These are phyloP conservation scores for Phaeoacremonium minimum DNA, from an alignment of 2,329 filamentous ascomycete species.

Conservation along the genomic window DNA sequence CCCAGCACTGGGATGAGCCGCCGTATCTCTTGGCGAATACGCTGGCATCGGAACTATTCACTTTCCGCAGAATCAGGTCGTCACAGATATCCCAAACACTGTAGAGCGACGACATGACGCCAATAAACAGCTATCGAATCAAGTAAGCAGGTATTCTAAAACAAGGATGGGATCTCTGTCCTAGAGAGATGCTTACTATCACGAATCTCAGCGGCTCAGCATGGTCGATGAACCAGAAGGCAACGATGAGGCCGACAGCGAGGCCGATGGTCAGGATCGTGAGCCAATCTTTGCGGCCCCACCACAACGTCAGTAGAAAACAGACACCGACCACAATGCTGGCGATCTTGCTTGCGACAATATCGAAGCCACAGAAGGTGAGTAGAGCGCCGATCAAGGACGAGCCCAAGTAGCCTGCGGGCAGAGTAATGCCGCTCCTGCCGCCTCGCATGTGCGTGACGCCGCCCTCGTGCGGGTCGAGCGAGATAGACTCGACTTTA, in stretches of 20 bases:
- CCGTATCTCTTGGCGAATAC: constrained; percentile 76
- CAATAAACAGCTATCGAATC: constrained; percentile 64
- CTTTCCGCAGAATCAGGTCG: constrained; percentile 74
- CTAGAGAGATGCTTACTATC: constrained; percentile 42
- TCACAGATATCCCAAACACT: constrained; percentile 85
- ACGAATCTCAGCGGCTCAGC: constrained; percentile 70
- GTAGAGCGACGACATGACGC: constrained; percentile 77
- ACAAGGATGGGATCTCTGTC: background rate
- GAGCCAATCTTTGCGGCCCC: constrained; percentile 74
- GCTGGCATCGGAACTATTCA: constrained; percentile 74
- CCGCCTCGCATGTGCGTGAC: constrained; percentile 72
- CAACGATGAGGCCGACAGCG: constrained; percentile 67
- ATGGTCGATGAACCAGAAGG: constrained; percentile 76
- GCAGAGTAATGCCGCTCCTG: constrained; percentile 64
- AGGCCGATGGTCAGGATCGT: constrained; percentile 67
- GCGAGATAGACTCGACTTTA: constrained; percentile 67
- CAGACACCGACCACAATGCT: constrained; percentile 69
- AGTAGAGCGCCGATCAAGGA: constrained; percentile 73
- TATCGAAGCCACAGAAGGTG: constrained; percentile 77
- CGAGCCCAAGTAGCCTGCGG: constrained; percentile 74
- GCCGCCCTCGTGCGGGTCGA: constrained; percentile 73
- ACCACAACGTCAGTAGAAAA: constrained; percentile 78
- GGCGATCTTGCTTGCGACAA: constrained; percentile 75
- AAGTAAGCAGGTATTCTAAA: constrained; percentile 1
- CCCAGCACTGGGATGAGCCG: constrained; percentile 78